Percentiles rank a stretch among this genome's conserved stretches.
These are phyloP conservation scores for Citrullus colocynthis DNA, from an alignment of 306 rosid genomes.

Conservation along the genomic window DNA sequence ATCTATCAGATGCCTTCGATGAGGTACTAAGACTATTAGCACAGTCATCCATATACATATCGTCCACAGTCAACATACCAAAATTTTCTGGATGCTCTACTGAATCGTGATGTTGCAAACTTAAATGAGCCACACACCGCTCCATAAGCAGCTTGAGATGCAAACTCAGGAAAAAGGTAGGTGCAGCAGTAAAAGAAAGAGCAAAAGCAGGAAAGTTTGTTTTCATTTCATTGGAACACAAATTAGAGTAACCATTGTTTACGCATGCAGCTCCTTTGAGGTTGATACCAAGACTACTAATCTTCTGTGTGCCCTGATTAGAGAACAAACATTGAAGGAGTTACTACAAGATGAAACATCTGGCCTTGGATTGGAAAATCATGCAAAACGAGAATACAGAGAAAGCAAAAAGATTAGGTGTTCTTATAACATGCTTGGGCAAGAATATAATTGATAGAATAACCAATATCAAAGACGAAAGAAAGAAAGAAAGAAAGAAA, in stretches of 20 bases:
- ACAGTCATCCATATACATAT: slow-evolving; percentile 21
- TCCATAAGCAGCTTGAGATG: slow-evolving; percentile 78
- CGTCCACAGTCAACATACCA: slow-evolving; percentile 23
- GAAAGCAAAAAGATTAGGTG: not conserved
- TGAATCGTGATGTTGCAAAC: slow-evolving; percentile 27
- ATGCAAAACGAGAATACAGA: not conserved
- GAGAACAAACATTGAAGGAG: slow-evolving; percentile 10
- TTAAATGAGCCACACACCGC: slow-evolving; percentile 33
- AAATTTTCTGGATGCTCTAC: slow-evolving; percentile 29
- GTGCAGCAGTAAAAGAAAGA: slow-evolving; percentile 74
- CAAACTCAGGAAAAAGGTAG: slow-evolving; percentile 66
- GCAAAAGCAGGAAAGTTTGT: slow-evolving; percentile 54
- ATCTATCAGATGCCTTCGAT: slow-evolving; percentile 22
- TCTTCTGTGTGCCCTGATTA: slow-evolving; percentile 40
- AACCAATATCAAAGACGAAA: not conserved
- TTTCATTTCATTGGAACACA: slow-evolving; percentile 22
- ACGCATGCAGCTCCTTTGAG: slow-evolving; percentile 38
- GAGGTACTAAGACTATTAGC: slow-evolving; percentile 21
- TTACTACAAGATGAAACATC: slow-evolving; percentile 9
- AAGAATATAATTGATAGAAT: not conserved
- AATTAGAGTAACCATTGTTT: slow-evolving; percentile 17
- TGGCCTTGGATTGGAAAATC: not conserved
- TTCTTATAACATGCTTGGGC: not conserved
- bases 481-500: not conserved
- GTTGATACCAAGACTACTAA: slow-evolving; percentile 38